These are phyloP conservation scores for Spiraea crenata DNA, from an alignment of 331 rosid species.

Conservation along the genomic window DNA sequence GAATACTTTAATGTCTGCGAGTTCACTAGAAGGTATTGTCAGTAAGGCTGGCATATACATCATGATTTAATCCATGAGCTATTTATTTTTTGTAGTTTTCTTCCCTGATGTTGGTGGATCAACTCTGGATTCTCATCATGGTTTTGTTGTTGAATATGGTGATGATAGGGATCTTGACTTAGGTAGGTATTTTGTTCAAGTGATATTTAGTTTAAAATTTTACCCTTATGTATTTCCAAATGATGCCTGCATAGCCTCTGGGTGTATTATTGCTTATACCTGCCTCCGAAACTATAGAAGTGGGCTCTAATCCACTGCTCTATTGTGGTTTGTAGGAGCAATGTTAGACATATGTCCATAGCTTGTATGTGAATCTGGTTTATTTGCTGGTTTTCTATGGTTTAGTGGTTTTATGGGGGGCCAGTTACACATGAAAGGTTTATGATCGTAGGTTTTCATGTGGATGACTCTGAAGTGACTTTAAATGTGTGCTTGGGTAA, in stretches of 20 bases:
- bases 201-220: conserved; percentile 4
- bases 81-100: conserved; percentile 57
- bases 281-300: not conserved
- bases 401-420: not conserved
- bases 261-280: not conserved
- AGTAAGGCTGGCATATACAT: not conserved
- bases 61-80: not conserved
- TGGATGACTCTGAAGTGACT: conserved; percentile 83
- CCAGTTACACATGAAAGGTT: not conserved
- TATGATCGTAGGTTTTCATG: conserved; percentile 70
- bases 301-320: not conserved
- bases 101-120: conserved; percentile 78
- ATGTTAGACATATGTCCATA: not conserved
- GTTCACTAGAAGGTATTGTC: conserved; percentile 17
- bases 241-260: not conserved
- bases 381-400: not conserved
- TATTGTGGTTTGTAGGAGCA: not conserved
- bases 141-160: conserved; percentile 91
- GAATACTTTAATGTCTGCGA: conserved; percentile 14
- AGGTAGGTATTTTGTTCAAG: conserved; percentile 53
- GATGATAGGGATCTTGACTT: conserved; percentile 75
- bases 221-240: not conserved
- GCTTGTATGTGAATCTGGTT: not conserved
- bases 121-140: conserved; percentile 90
- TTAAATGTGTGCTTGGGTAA: conserved; percentile 88